These are phyloP conservation scores for Pichia kudriavzevii DNA, from an alignment of 1,139 yeast genomes.

Conservation along the genomic window DNA sequence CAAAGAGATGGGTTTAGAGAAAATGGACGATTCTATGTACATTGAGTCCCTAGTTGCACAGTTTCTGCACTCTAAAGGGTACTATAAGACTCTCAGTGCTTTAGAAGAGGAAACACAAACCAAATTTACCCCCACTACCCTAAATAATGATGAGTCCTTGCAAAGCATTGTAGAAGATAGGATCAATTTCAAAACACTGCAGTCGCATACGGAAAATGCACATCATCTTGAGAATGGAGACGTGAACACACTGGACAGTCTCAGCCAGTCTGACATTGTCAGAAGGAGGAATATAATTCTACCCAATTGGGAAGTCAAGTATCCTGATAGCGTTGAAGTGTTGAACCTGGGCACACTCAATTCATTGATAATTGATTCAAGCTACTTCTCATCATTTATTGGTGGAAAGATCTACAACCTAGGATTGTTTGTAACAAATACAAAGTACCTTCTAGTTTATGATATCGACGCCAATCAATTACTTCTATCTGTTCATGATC, in stretches of 20 bases:
- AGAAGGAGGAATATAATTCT: slow-evolving; percentile 12
- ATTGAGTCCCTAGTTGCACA: slow-evolving; percentile 43
- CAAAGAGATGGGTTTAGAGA: no score
- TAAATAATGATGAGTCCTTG: slow-evolving; percentile 36
- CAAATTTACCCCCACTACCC: slow-evolving; percentile 16
- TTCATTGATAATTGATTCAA: slow-evolving; percentile 23
- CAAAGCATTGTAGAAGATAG: slow-evolving; percentile 48
- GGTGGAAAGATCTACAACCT: slow-evolving; percentile 8
- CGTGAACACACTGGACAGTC: slow-evolving; percentile 14
- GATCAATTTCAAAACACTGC: slow-evolving; percentile 30
- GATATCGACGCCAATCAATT: slow-evolving; percentile 19
- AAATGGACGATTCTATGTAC: no score
- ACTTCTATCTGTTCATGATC: slow-evolving; percentile 11
- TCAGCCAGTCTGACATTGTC: slow-evolving; percentile 19
- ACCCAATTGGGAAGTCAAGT: slow-evolving; percentile 22
- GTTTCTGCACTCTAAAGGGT: slow-evolving; percentile 43
- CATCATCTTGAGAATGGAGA: slow-evolving; percentile 15
- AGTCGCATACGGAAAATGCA: slow-evolving; percentile 5
- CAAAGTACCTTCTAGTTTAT: slow-evolving; percentile 20
- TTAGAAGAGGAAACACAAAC: slow-evolving; percentile 34
- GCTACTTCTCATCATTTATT: slow-evolving; percentile 13
- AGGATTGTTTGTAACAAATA: slow-evolving; percentile 24
- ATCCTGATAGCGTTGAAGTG: slow-evolving; percentile 14
- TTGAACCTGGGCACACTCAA: slow-evolving; percentile 16
- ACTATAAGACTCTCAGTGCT: slow-evolving; percentile 36